Evolutionary conservation across 129 eudicot genomes (phyloP).

Genomic region (Solidago caesia): DNA sequence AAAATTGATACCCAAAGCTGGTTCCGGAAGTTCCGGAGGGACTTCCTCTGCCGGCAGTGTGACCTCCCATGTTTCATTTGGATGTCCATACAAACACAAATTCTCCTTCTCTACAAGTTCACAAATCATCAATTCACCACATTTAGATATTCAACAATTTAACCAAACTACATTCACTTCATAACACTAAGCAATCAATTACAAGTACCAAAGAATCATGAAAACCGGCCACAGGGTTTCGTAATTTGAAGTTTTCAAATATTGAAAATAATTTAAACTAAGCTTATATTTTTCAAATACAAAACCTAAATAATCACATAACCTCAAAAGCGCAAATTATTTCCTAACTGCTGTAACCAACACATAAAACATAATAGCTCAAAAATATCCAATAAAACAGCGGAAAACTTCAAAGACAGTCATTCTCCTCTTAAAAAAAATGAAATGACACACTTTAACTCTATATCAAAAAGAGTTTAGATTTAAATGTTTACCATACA

Average conservation of each 20-base stretch:
- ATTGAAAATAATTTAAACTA: not conserved
- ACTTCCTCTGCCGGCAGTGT: constrained; percentile 68
- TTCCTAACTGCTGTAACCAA: not conserved
- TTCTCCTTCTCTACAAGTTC: constrained; percentile 52
- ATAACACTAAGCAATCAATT: constrained; percentile 3
- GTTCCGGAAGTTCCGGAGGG: constrained; percentile 76
- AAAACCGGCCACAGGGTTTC: not conserved
- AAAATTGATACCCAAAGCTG: constrained; percentile 67
- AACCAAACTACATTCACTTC: not conserved
- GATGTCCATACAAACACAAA: constrained; percentile 68
- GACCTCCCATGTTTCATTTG: constrained; percentile 73
- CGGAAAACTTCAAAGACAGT: not conserved
- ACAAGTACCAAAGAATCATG: constrained; percentile 6
- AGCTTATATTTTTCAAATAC: not conserved
- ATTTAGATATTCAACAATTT: not conserved
- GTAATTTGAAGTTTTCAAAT: not conserved
- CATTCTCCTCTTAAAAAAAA: not conserved
- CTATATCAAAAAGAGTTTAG: not conserved
- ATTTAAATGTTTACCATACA: not conserved
- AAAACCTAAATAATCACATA: not conserved
- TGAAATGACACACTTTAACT: not conserved
- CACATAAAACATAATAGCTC: not conserved
- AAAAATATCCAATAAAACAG: not conserved
- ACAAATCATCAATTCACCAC: constrained; percentile 5
- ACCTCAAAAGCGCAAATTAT: not conserved